Base-by-base conservation (phyloP, 2,329 filamentous ascomycete genomes). In the Pseudogymnoascus sp. region DNA sequence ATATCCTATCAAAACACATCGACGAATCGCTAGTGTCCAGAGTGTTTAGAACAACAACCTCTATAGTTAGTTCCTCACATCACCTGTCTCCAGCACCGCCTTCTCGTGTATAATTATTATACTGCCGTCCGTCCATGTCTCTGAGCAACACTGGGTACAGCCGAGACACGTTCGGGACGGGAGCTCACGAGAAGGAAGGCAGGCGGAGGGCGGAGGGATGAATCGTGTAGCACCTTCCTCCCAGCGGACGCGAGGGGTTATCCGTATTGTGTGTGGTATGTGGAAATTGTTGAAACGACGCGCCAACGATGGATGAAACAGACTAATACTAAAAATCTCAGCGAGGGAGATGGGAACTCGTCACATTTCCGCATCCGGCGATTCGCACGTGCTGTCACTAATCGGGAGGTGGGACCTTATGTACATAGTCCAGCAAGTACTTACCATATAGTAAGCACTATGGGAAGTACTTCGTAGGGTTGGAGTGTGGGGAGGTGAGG, bases 361-460 rank as follows among this genome's bases (percentile, higher is more conserved):
- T 53, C 46, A 53, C 46, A 53, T 53, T 53, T 53, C 46, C 46
- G 46, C 6, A 53, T 53, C 26, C 46, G 10, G 46, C 46, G 24
- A 31, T 16, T 53, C 46, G 46, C 46, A 53, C 46, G 46, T 53
- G 46, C 46, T 53, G 46, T 53, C 46, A 53, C 46, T 16, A 53
- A 53, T 50, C 43, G 43, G 43, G 43, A 6, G 43, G 31, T 6
- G 38, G 19, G 12, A 38, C 37, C 37, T 38, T 8, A n/a, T n/a
- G n/a, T 31, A 7, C 28, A 31, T 31, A 31, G 28, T 7, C 6
- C 28, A 4, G n/a, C 6, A 19, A 19, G 37, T 40, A 40, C n/a
- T 16, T 16, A 8, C 1, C 2, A 4, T 8, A 22, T 11, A 14
- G 43, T 50, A 50, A 50, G 43, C 43, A 24, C 41, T 24, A 46